These are phyloP conservation scores for Chrysoporthe deuterocubensis DNA, from an alignment of 2,329 filamentous ascomycete genomes.

Conservation along the genomic window DNA sequence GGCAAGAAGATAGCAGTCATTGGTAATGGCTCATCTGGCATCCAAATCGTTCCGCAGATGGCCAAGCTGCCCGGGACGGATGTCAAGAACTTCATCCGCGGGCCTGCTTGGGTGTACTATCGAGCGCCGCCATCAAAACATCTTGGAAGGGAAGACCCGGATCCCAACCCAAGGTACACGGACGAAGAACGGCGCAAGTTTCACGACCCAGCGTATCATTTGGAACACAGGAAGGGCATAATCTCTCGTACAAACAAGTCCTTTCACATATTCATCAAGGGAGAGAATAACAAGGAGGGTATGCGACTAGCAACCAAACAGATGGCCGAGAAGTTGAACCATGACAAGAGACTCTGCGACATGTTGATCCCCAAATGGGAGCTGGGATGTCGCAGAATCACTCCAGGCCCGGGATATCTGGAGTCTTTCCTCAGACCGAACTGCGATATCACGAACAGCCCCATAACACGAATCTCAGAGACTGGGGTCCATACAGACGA, in stretches of 20 bases:
- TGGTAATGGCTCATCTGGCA: constrained; percentile 21
- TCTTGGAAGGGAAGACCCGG: constrained; percentile 35
- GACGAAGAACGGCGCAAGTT: constrained; percentile 21
- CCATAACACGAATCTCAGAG: constrained; percentile 27
- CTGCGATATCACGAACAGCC: constrained; percentile 30
- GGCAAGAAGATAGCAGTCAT: constrained; percentile 19
- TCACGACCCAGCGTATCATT: constrained; percentile 57
- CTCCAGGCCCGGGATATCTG: constrained; percentile 32
- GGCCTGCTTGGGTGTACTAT: constrained; percentile 42
- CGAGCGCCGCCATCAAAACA: constrained; percentile 39
- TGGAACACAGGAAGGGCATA: constrained; percentile 50
- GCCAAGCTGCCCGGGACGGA: constrained; percentile 41
- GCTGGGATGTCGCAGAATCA: constrained; percentile 31
- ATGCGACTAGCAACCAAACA: constrained; percentile 46
- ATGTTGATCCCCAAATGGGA: constrained; percentile 33
- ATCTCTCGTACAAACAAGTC: constrained; percentile 35
- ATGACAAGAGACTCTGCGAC: constrained; percentile 45
- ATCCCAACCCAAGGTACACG: constrained; percentile 24
- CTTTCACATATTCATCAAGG: constrained; percentile 44
- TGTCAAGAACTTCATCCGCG: constrained; percentile 40
- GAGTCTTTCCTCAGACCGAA: constrained; percentile 31
- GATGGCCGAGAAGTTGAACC: constrained; percentile 47
- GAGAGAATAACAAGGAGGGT: constrained; percentile 24
- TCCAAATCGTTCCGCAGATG: constrained; percentile 38
- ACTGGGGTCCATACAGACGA: constrained; percentile 25